These are phyloP conservation scores for Viola odorata DNA, from an alignment of 345 rosid species.

Conservation along the genomic window DNA sequence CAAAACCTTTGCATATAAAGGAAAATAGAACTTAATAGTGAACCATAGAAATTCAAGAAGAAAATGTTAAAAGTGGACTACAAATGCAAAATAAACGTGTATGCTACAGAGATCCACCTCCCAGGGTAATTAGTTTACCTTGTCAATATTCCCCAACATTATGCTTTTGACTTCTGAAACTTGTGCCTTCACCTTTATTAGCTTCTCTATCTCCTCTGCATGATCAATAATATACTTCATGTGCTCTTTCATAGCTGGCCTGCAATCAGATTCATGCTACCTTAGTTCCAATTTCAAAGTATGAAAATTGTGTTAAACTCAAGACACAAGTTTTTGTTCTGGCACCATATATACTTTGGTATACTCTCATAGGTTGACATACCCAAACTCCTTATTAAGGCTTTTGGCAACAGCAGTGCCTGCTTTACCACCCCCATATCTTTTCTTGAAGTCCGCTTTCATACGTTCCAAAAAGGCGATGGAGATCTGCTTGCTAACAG, in stretches of 20 bases:
- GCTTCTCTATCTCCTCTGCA: constrained; percentile 88
- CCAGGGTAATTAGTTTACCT: constrained; percentile 35
- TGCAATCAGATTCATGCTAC: constrained; percentile 19
- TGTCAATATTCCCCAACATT: constrained; percentile 93
- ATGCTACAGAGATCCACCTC: neutral
- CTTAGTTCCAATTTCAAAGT: too few species aligned
- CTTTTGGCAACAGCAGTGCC: constrained; percentile 89
- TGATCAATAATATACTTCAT: constrained; percentile 94
- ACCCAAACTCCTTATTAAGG: constrained; percentile 95
- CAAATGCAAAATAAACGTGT: neutral
- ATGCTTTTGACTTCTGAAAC: constrained; percentile 96
- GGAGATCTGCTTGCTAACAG: constrained; percentile 86
- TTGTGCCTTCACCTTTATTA: constrained; percentile 94
- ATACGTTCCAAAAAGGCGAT: constrained; percentile 87
- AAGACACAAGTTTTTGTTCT: neutral
- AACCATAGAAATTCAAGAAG: neutral
- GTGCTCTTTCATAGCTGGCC: constrained; percentile 93
- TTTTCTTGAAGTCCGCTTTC: constrained; percentile 84
- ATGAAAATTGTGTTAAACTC: neutral
- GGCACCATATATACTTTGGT: neutral
- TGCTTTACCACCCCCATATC: constrained; percentile 95
- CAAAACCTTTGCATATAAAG: too few species aligned
- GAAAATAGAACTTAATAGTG: neutral
- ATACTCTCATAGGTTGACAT: constrained; percentile 16
- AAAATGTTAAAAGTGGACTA: neutral